Evolutionary conservation across 495 filamentous ascomycete genomes (phyloP).

Genomic region (Oidiodendron maius): DNA sequence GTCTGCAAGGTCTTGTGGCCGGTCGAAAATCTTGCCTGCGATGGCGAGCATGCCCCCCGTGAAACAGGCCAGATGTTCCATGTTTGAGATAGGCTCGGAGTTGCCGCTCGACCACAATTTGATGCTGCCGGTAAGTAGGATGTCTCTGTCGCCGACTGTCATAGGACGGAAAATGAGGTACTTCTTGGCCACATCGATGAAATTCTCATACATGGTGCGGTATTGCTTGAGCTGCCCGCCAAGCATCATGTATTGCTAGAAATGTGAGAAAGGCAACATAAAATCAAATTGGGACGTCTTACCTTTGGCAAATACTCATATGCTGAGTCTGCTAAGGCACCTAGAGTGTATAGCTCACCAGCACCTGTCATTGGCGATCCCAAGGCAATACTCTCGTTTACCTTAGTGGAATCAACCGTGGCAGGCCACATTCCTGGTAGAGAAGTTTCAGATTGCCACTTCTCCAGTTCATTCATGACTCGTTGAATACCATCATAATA

Average conservation of each 20-base stretch:
- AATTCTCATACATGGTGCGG: slow-evolving; percentile 19
- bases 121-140: slow-evolving; percentile 62
- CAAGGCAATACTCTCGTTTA: slow-evolving; percentile 9
- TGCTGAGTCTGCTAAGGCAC: slow-evolving; percentile 53
- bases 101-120: slow-evolving; percentile 39
- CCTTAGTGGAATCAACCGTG: slow-evolving; percentile 10
- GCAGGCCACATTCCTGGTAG: slow-evolving; percentile 83
- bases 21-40: slow-evolving; percentile 68
- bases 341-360: slow-evolving; percentile 16
- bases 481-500: slow-evolving; percentile 94
- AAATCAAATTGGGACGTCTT: neutral
- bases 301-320: slow-evolving; percentile 82
- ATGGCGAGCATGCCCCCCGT: slow-evolving; percentile 88
- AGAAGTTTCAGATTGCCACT: slow-evolving; percentile 63
- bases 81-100: slow-evolving; percentile 29
- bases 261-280: neutral
- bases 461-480: slow-evolving; percentile 81
- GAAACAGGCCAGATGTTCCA: slow-evolving; percentile 64
- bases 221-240: slow-evolving; percentile 13
- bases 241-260: slow-evolving; percentile 20
- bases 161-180: slow-evolving; percentile 82
- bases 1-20: slow-evolving; percentile 65
- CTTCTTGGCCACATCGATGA: slow-evolving; percentile 14
- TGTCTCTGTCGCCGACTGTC: slow-evolving; percentile 66
- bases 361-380: slow-evolving; percentile 9